Evolutionary conservation across 1,284 basidiomycete species (phyloP).

Genomic region (Sanguinoderma infundibulare): DNA sequence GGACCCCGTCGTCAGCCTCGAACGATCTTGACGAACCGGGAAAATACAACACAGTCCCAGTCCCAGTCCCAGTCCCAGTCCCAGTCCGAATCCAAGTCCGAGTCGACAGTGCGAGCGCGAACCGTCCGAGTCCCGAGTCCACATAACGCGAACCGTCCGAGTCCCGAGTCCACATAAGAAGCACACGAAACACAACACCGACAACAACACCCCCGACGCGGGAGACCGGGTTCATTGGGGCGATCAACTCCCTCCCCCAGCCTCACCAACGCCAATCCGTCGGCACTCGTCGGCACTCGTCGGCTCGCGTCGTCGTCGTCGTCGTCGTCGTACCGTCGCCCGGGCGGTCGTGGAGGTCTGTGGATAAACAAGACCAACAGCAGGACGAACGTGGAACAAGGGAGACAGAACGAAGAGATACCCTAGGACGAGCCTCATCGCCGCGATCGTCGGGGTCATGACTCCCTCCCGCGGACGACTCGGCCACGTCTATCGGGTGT

Average conservation of each 20-base stretch:
- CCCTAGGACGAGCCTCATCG: neutral
- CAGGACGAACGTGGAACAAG: neutral
- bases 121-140: neutral
- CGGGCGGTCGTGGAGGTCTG: neutral
- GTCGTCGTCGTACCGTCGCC: neutral
- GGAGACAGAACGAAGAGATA: neutral
- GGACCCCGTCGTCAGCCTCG: neutral
- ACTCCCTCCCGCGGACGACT: constrained; percentile 10
- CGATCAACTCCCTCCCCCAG: constrained; percentile 11
- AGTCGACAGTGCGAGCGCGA: neutral
- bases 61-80: neutral
- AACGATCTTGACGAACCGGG: neutral
- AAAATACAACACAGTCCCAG: neutral
- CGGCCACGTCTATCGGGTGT: neutral
- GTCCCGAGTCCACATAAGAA: neutral
- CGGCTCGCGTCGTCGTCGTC: neutral
- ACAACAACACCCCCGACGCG: constrained; percentile 1
- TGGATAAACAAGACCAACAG: neutral
- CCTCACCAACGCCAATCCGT: constrained; percentile 5
- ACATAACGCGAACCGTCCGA: neutral
- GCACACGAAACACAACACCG: neutral
- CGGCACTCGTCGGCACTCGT: too few relatives aligned
- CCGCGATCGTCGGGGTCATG: constrained; percentile 7
- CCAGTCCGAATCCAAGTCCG: neutral
- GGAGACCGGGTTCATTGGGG: constrained; percentile 3